Evolutionary conservation across 1,284 basidiomycete genomes (phyloP).

Genomic region (Schizophyllum commune): DNA sequence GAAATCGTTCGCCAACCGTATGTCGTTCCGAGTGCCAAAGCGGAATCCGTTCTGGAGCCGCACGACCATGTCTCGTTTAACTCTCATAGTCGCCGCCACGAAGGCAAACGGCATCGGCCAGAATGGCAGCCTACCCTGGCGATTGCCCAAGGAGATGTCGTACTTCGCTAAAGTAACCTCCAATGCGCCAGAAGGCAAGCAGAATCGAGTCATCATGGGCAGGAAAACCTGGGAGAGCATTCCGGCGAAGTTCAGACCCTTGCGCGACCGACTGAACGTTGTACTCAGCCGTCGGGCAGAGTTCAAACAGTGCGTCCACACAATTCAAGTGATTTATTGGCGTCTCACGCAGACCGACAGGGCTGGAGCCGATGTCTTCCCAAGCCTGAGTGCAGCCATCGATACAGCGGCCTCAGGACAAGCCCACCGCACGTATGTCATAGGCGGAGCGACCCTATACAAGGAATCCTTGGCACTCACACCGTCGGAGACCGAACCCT

Average conservation of each 20-base stretch:
- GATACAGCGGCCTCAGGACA: constrained; percentile 6
- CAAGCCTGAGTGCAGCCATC: constrained; percentile 11
- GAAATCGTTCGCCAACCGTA: no score
- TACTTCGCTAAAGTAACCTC: constrained; percentile 86
- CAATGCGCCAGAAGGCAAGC: constrained; percentile 41
- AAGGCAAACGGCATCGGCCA: constrained; percentile 83
- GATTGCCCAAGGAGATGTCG: constrained; percentile 83
- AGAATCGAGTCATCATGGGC: constrained; percentile 93
- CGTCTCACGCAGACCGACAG: not conserved
- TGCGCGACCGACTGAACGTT: constrained; percentile 73
- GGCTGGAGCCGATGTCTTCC: not conserved
- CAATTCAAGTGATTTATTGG: constrained; percentile 1
- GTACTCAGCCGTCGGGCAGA: constrained; percentile 66
- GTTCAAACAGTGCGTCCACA: constrained; percentile 58
- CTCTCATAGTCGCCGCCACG: constrained; percentile 92
- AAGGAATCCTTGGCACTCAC: constrained; percentile 48
- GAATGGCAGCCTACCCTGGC: constrained; percentile 80
- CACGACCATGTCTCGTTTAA: constrained; percentile 57
- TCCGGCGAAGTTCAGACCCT: constrained; percentile 80
- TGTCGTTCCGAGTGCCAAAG: no score
- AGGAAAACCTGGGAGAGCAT: constrained; percentile 98
- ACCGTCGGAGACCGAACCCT: constrained; percentile 25
- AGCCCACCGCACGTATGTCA: constrained; percentile 66
- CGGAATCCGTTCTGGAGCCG: no score
- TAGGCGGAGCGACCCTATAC: constrained; percentile 88